These are phyloP conservation scores for Neurospora sp. DNA, from an alignment of 495 filamentous ascomycete species.

Conservation along the genomic window DNA sequence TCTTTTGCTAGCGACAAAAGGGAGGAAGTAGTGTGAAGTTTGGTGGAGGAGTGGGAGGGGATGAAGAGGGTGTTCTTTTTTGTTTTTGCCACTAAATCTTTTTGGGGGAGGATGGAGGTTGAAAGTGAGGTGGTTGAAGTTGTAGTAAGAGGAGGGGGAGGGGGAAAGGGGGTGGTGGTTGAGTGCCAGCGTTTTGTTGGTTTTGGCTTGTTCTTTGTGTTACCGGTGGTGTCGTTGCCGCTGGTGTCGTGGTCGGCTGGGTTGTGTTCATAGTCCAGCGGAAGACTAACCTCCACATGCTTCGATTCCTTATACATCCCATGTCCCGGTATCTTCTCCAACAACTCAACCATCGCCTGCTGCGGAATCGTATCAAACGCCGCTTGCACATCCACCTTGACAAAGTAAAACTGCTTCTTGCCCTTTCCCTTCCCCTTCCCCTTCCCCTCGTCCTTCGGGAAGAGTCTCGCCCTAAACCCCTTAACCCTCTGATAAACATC, in stretches of 20 bases:
- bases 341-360: conserved; percentile 52
- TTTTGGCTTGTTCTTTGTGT: conserved; percentile 10
- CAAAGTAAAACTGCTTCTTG: conserved; percentile 52
- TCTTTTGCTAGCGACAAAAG: conserved; percentile 62
- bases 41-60: conserved; percentile 42
- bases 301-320: conserved; percentile 61
- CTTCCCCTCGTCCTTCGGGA: not conserved
- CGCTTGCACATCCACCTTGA: conserved; percentile 81
- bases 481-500: conserved; percentile 75
- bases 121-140: not conserved
- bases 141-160: not conserved
- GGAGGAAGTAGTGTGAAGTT: conserved; percentile 41
- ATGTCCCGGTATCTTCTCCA: conserved; percentile 53
- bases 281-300: conserved; percentile 52
- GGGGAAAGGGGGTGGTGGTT: conserved; percentile 34
- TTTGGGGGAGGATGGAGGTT: conserved; percentile 9
- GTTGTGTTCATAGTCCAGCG: conserved; percentile 11
- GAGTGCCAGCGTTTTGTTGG: conserved; percentile 52
- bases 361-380: conserved; percentile 97
- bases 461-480: too few relatives aligned
- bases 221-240: conserved; percentile 13
- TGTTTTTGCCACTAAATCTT: too few relatives aligned
- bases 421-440: not conserved
- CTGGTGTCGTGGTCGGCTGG: conserved; percentile 21
- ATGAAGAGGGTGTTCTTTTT: conserved; percentile 68